Conservation (phyloP, 2,329 filamentous ascomycete genomes). For the Ascochyta lentis region DNA sequence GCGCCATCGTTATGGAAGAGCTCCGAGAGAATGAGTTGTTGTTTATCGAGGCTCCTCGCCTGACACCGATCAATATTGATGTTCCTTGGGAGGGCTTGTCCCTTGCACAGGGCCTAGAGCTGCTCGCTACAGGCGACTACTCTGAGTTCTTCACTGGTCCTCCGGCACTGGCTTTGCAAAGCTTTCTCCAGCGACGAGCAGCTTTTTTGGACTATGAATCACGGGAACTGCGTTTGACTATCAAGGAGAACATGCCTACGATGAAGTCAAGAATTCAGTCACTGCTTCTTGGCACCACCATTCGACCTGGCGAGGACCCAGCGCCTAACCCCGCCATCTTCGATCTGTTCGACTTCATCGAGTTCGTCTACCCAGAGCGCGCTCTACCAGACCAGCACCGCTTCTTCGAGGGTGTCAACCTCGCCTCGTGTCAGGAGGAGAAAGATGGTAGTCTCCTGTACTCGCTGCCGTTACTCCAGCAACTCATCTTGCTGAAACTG, state of each 20-base stretch:
- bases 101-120: constrained; percentile 54
- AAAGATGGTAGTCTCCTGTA: constrained; percentile 66
- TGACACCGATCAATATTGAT: constrained; percentile 72
- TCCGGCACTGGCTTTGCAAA: constrained; percentile 72
- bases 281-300: constrained; percentile 78
- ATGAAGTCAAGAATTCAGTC: constrained; percentile 57
- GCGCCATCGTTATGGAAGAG: constrained; percentile 75
- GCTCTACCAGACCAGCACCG: constrained; percentile 61
- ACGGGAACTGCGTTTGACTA: constrained; percentile 80
- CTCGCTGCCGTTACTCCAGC: constrained; percentile 72
- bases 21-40: constrained; percentile 80
- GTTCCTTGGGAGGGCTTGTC: constrained; percentile 76
- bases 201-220: constrained; percentile 84
- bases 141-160: constrained; percentile 72
- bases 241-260: constrained; percentile 70
- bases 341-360: constrained; percentile 91
- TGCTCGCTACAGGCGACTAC: constrained; percentile 24
- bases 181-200: constrained; percentile 79
- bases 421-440: constrained; percentile 67
- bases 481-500: constrained; percentile 74
- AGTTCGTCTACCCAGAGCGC: constrained; percentile 61
- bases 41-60: constrained; percentile 75
- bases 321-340: constrained; percentile 79
- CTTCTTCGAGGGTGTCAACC: constrained; percentile 70
- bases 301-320: constrained; percentile 69